Conservation (phyloP, 257 asterid species). For the Thymus mandschuricus region DNA sequence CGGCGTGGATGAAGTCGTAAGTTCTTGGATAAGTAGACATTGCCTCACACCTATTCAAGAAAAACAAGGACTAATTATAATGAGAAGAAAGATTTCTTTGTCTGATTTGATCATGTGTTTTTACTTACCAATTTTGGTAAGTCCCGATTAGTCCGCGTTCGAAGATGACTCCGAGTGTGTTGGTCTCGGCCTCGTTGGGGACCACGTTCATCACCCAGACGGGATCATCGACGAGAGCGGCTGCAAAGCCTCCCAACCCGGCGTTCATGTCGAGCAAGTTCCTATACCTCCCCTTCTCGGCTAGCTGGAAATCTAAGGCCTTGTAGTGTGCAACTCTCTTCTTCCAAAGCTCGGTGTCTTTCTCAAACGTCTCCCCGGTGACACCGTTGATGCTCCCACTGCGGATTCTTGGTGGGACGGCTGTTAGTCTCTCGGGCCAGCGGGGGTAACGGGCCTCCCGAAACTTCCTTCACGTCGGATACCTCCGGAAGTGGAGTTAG, state of each 20-base stretch:
- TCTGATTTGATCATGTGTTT: background rate
- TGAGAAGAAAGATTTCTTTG: background rate
- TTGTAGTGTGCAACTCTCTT: constrained; percentile 71
- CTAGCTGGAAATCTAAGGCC: constrained; percentile 68
- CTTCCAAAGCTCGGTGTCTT: constrained; percentile 70
- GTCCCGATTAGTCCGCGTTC: constrained; percentile 95
- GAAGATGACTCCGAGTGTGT: constrained; percentile 76
- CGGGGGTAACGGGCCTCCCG: constrained; percentile 67
- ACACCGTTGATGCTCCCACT: constrained; percentile 61
- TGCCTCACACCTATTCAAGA: constrained; percentile 77
- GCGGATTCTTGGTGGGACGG: constrained; percentile 74
- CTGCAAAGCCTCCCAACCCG: constrained; percentile 87
- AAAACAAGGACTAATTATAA: background rate
- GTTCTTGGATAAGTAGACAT: constrained; percentile 96
- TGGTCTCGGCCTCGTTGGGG: constrained; percentile 58
- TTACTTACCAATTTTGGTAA: constrained; percentile 75
- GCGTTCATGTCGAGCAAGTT: constrained; percentile 96
- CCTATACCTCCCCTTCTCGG: constrained; percentile 77
- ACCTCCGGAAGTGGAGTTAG: constrained; percentile 86
- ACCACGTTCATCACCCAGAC: constrained; percentile 87
- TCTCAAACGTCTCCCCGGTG: constrained; percentile 48
- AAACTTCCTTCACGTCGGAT: constrained; percentile 53
- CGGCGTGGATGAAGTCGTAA: constrained; percentile 88
- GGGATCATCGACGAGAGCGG: constrained; percentile 79
- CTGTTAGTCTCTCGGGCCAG: constrained; percentile 84